phyloP scores from a whole-genome alignment of 768 basidiomycete genomes.

The Leucosporidium scottii region DNA sequence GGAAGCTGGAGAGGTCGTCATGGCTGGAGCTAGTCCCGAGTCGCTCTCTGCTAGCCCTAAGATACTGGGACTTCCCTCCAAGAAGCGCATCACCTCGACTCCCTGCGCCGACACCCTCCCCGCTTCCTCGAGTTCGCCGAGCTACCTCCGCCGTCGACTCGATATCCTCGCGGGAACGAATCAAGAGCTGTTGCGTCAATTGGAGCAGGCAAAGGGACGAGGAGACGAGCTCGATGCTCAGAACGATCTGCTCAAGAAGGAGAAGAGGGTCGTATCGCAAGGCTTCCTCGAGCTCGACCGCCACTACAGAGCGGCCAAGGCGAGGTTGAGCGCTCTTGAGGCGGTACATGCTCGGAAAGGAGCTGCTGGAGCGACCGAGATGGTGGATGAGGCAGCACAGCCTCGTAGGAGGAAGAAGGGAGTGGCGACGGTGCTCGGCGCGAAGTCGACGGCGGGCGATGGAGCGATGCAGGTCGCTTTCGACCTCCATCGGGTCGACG shows the following conservation, averaged over 20 bases:
- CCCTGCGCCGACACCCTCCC: neutral
- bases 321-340: neutral
- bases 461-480: neutral
- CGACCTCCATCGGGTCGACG: neutral
- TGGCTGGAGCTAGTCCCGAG: constrained; percentile 58
- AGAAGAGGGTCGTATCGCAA: neutral
- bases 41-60: neutral
- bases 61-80: neutral
- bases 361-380: neutral
- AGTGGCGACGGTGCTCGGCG: neutral
- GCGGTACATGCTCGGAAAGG: neutral
- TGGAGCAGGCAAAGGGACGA: neutral
- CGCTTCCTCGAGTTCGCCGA: neutral
- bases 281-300: neutral
- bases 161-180: neutral
- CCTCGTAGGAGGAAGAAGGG: neutral
- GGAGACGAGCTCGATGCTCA: neutral
- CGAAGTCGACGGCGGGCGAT: neutral
- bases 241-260: neutral
- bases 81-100: neutral
- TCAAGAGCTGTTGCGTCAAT: neutral
- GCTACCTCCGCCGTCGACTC: neutral
- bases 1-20: constrained; percentile 86
- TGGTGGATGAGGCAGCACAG: neutral
- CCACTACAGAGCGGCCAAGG: neutral